Conservation (phyloP, 352 stramenopile genomes). For the Phytopythium oedochilum region DNA sequence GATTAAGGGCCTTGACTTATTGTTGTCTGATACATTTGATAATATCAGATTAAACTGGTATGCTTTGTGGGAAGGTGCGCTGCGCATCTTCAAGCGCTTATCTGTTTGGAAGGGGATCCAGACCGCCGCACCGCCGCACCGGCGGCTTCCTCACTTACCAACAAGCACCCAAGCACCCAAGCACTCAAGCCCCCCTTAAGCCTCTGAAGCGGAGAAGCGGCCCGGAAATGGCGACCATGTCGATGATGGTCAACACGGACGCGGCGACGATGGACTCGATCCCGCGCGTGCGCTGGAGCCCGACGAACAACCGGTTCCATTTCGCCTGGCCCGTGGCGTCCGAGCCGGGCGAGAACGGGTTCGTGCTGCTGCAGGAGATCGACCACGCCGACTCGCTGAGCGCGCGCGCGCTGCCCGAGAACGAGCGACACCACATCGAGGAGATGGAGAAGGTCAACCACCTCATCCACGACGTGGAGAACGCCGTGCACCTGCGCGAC, state of each 20-base stretch:
- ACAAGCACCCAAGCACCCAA: slow-evolving; percentile 18
- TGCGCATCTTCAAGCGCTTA: slow-evolving; percentile 1
- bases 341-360: slow-evolving; percentile 54
- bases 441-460: slow-evolving; percentile 76
- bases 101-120: not conserved
- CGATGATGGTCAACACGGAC: slow-evolving; percentile 34
- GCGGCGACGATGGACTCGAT: slow-evolving; percentile 44
- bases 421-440: slow-evolving; percentile 53
- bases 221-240: slow-evolving; percentile 58
- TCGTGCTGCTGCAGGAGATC: slow-evolving; percentile 70
- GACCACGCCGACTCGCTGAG: slow-evolving; percentile 45
- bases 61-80: too few relatives aligned
- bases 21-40: too few relatives aligned
- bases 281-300: slow-evolving; percentile 65
- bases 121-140: not conserved
- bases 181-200: slow-evolving; percentile 3
- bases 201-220: too few relatives aligned
- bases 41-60: too few relatives aligned
- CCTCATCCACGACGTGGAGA: slow-evolving; percentile 71
- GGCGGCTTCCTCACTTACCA: slow-evolving; percentile 10
- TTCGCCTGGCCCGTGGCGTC: slow-evolving; percentile 59
- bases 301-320: slow-evolving; percentile 74
- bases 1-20: too few relatives aligned
- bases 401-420: slow-evolving; percentile 32
- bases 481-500: slow-evolving; percentile 54